phyloP scores from a whole-genome alignment of 1,139 yeast genomes.

The Kazachstania sp. region DNA sequence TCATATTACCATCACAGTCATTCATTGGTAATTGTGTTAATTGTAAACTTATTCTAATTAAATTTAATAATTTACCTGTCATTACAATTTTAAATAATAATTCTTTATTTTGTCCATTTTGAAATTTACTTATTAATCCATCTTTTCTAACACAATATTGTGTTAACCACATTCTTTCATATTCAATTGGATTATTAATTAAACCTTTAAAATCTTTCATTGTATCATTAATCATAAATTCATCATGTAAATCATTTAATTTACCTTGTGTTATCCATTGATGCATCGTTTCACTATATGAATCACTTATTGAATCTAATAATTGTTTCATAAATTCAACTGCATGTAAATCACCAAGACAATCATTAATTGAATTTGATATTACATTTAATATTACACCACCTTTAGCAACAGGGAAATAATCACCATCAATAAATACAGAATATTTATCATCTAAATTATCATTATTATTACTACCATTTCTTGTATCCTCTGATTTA shows the following conservation, averaged over 20 bases:
- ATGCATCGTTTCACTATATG: constrained; percentile 62
- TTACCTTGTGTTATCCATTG: constrained; percentile 72
- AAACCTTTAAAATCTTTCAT: constrained; percentile 23
- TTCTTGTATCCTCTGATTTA: not conserved
- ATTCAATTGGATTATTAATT: constrained; percentile 37
- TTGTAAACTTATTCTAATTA: constrained; percentile 32
- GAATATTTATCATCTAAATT: constrained; percentile 17
- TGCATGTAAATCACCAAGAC: constrained; percentile 60
- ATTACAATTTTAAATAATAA: constrained; percentile 46
- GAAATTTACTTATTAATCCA: constrained; percentile 64
- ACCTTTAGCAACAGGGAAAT: constrained; percentile 55
- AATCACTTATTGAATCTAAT: constrained; percentile 51
- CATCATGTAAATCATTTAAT: constrained; percentile 72
- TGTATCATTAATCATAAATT: constrained; percentile 57
- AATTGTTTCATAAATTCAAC: constrained; percentile 43
- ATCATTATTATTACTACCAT: constrained; percentile 3
- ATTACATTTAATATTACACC: constrained; percentile 56
- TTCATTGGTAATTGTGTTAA: constrained; percentile 6
- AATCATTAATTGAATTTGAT: constrained; percentile 46
- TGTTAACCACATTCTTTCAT: constrained; percentile 83
- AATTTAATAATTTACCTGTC: constrained; percentile 80
- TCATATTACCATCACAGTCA: not conserved
- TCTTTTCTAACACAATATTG: constrained; percentile 67
- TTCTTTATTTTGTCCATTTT: constrained; percentile 35
- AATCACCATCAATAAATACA: constrained; percentile 40